Conservation (phyloP, 768 basidiomycete genomes). For the Artomyces pyxidatus region DNA sequence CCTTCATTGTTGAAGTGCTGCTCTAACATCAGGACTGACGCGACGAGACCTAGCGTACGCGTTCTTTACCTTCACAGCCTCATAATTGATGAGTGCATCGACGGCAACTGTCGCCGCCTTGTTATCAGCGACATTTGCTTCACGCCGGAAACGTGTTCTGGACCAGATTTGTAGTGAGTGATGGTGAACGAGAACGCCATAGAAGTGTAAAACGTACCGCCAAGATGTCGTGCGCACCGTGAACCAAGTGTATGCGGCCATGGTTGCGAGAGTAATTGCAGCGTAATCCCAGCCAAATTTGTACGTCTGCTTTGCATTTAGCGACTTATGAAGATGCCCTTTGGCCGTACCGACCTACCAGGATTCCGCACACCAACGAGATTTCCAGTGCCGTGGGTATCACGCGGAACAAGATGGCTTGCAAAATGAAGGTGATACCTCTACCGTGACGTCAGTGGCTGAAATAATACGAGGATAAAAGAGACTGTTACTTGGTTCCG, state of each 20-base stretch:
- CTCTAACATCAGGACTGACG: not conserved
- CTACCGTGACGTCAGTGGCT: slow-evolving; percentile 31
- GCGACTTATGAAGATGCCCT: not conserved
- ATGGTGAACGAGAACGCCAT: not conserved
- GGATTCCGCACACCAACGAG: slow-evolving; percentile 91
- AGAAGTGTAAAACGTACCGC: slow-evolving; percentile 48
- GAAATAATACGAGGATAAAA: not conserved
- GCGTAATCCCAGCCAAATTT: slow-evolving; percentile 99
- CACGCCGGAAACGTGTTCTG: slow-evolving; percentile 87
- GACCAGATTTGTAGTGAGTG: not conserved
- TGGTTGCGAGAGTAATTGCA: slow-evolving; percentile 74
- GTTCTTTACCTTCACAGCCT: slow-evolving; percentile 83
- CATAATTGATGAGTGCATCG: slow-evolving; percentile 95
- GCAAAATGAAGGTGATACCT: slow-evolving; percentile 92
- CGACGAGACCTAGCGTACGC: not conserved
- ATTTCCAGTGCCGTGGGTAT: slow-evolving; percentile 96
- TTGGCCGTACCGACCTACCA: slow-evolving; percentile 48
- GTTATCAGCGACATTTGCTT: slow-evolving; percentile 96
- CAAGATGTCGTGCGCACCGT: slow-evolving; percentile 94
- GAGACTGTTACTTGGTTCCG: slow-evolving; percentile 76
- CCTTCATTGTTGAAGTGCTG: slow-evolving; percentile 98
- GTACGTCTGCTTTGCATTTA: slow-evolving; percentile 55
- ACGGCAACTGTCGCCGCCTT: slow-evolving; percentile 90
- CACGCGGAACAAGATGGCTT: slow-evolving; percentile 90
- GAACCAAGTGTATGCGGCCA: slow-evolving; percentile 94